Evolutionary conservation across 1,284 basidiomycete species (phyloP).

Genomic region (Ganoderma leucocontextum): DNA sequence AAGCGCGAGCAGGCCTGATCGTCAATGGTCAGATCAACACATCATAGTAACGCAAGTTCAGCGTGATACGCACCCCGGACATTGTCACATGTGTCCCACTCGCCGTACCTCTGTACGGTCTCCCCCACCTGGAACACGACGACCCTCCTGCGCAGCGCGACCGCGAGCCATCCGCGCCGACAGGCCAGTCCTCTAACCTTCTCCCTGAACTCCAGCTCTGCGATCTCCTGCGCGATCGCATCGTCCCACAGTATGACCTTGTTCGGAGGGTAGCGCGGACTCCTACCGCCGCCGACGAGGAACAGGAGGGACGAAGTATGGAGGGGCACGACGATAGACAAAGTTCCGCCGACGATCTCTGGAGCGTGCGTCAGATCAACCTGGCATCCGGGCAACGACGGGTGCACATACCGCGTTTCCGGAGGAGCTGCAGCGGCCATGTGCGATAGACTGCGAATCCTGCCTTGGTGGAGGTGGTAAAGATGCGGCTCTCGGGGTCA

Average conservation of each 20-base stretch:
- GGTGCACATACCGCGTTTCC: slow-evolving; percentile 73
- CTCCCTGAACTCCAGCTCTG: slow-evolving; percentile 93
- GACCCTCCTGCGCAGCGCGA: slow-evolving; percentile 83
- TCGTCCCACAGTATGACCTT: slow-evolving; percentile 95
- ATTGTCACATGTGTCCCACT: slow-evolving; percentile 94
- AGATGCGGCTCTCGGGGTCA: slow-evolving; percentile 80
- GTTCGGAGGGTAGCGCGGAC: slow-evolving; percentile 93
- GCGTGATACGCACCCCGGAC: slow-evolving; percentile 68
- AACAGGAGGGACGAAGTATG: slow-evolving; percentile 89
- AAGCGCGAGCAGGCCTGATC: slow-evolving; percentile 82
- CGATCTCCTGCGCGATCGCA: slow-evolving; percentile 75
- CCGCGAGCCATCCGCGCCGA: slow-evolving; percentile 83
- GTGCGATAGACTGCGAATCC: slow-evolving; percentile 90
- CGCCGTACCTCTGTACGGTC: slow-evolving; percentile 67
- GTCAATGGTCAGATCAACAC: not conserved
- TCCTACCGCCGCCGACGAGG: slow-evolving; percentile 88
- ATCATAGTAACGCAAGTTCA: not conserved
- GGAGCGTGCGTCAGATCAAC: slow-evolving; percentile 19
- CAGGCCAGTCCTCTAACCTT: slow-evolving; percentile 84
- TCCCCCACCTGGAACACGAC: slow-evolving; percentile 81
- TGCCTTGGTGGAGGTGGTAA: slow-evolving; percentile 82
- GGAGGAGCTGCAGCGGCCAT: slow-evolving; percentile 80
- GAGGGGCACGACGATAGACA: slow-evolving; percentile 80
- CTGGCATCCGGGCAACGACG: not conserved
- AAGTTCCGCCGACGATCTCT: slow-evolving; percentile 84